These are phyloP conservation scores for Backusella parvicylindrica DNA, from an alignment of 192 early-diverging fungal genomes.

Conservation along the genomic window DNA sequence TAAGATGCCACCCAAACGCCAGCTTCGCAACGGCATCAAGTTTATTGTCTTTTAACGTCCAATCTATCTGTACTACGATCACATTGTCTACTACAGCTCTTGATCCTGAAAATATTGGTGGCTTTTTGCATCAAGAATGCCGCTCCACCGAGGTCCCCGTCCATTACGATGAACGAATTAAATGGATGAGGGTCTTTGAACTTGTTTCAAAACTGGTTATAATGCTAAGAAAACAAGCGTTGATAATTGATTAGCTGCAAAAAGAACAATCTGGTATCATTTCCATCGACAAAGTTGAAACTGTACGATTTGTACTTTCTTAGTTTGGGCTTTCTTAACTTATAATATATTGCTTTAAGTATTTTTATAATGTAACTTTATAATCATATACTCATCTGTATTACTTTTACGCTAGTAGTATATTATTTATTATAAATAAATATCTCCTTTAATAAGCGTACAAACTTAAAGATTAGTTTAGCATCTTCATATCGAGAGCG, in stretches of 20 bases:
- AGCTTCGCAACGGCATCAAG: neutral
- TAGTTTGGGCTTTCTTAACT: neutral
- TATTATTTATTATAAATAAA: conserved; percentile 4
- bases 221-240: conserved; percentile 12
- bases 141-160: conserved; percentile 5
- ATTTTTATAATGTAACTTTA: neutral
- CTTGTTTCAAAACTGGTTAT: conserved; percentile 4
- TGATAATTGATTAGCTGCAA: conserved; percentile 14
- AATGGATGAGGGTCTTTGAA: conserved; percentile 14
- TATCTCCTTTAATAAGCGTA: neutral
- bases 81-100: conserved; percentile 14
- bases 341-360: conserved; percentile 2
- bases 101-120: neutral
- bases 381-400: neutral
- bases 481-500: neutral
- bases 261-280: conserved; percentile 17
- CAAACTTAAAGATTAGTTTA: neutral
- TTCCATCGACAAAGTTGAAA: conserved; percentile 7
- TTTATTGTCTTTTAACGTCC: neutral
- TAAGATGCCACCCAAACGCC: neutral
- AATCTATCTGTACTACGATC: conserved; percentile 14
- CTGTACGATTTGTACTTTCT: neutral
- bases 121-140: conserved; percentile 15
- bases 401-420: no score
- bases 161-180: neutral